Percentiles rank a stretch among this genome's conserved stretches.
These are phyloP conservation scores for Globisporangium nagaii DNA, from an alignment of 352 stramenopile species.

Conservation along the genomic window DNA sequence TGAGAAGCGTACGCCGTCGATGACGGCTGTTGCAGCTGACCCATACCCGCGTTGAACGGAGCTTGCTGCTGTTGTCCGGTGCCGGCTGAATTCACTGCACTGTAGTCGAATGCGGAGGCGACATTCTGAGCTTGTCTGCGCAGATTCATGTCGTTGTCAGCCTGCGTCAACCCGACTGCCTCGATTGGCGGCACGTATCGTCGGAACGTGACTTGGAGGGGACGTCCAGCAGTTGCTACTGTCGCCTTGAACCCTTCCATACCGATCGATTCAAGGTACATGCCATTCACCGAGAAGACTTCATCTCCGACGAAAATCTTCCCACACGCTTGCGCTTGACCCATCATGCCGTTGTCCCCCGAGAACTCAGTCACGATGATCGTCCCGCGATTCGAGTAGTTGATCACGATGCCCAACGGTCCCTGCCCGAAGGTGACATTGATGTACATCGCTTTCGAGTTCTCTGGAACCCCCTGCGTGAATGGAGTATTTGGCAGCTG, in stretches of 20 bases:
- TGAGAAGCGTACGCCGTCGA: slow-evolving; percentile 16
- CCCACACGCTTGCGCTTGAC: slow-evolving; percentile 65
- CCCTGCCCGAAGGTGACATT: slow-evolving; percentile 67
- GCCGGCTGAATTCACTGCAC: background rate
- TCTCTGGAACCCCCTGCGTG: background rate
- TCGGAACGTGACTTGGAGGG: slow-evolving; percentile 69
- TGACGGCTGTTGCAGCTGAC: slow-evolving; percentile 8
- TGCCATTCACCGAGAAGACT: slow-evolving; percentile 74
- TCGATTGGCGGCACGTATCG: slow-evolving; percentile 15
- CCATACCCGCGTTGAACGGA: background rate
- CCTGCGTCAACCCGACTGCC: background rate
- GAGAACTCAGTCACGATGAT: slow-evolving; percentile 84
- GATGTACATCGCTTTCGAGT: slow-evolving; percentile 29
- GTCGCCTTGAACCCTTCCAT: slow-evolving; percentile 80
- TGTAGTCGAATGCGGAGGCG: slow-evolving; percentile 8
- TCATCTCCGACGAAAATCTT: slow-evolving; percentile 72
- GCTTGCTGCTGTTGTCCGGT: background rate
- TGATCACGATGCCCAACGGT: slow-evolving; percentile 79
- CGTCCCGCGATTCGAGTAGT: slow-evolving; percentile 64
- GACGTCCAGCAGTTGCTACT: slow-evolving; percentile 53
- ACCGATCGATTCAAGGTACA: slow-evolving; percentile 52
- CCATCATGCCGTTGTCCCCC: slow-evolving; percentile 54
- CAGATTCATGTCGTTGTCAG: slow-evolving; percentile 1
- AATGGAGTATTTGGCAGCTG: background rate
- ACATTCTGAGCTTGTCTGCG: slow-evolving; percentile 9